These are phyloP conservation scores for Nakazawaea pomicola DNA, from an alignment of 805 yeast genomes.

Conservation along the genomic window DNA sequence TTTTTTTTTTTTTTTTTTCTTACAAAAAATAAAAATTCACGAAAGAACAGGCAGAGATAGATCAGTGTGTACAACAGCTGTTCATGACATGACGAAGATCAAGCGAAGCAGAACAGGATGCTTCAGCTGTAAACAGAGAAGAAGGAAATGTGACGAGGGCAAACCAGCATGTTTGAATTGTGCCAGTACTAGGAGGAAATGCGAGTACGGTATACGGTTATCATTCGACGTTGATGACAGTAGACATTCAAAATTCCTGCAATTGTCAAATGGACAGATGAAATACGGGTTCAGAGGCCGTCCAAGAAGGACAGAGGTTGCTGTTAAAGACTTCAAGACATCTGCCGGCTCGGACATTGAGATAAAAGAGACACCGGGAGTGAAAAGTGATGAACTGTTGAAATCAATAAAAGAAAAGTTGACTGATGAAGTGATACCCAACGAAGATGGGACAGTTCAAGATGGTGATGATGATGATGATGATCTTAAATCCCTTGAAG, in stretches of 20 bases:
- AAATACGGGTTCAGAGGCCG: slow-evolving; percentile 40
- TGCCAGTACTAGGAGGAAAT: slow-evolving; percentile 33
- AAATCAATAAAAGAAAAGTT: no score
- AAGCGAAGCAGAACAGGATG: slow-evolving; percentile 53
- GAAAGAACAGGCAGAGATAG: no score
- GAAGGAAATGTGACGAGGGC: slow-evolving; percentile 52
- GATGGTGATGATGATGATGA: no score
- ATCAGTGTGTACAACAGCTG: no score
- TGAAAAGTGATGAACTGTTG: no score
- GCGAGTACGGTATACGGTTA: slow-evolving; percentile 46
- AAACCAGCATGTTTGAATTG: slow-evolving; percentile 50
- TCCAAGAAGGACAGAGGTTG: slow-evolving; percentile 22
- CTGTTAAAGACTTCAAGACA: neutral
- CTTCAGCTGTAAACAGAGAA: slow-evolving; percentile 50
- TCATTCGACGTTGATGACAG: slow-evolving; percentile 48
- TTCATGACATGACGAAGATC: slow-evolving; percentile 37
- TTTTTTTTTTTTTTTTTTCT: no score
- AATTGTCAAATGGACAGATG: slow-evolving; percentile 29
- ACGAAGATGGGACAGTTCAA: no score
- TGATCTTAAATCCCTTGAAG: neutral
- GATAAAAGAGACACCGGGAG: no score
- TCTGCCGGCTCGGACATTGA: no score
- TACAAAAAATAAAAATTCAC: no score
- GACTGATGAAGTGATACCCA: no score
- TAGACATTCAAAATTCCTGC: slow-evolving; percentile 23